These are phyloP conservation scores for Brasenia schreberi DNA, from an alignment of 164 flowering plant species.

Conservation along the genomic window DNA sequence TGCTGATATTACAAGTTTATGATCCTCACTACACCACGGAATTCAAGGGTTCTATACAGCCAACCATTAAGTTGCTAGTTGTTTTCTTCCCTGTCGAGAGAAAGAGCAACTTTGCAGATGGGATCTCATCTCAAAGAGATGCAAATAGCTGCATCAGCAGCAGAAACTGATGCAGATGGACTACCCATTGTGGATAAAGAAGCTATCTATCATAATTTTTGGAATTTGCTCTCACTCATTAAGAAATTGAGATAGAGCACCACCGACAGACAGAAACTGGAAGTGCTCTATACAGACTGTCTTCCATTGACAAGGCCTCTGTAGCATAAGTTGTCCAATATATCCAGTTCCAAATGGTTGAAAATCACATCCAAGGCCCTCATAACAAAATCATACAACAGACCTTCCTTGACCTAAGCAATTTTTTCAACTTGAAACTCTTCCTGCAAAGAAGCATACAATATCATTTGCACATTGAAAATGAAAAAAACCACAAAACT, in stretches of 20 bases:
- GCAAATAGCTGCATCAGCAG: constrained; percentile 65
- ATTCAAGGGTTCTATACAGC: background rate
- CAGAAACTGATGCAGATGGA: constrained; percentile 58
- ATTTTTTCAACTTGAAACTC: constrained; percentile 34
- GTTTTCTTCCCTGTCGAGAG: constrained; percentile 8
- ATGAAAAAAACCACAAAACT: background rate
- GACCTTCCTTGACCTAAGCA: constrained; percentile 58
- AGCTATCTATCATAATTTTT: constrained; percentile 41
- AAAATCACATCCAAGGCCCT: background rate
- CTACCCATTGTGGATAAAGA: constrained; percentile 44
- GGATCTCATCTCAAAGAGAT: constrained; percentile 53
- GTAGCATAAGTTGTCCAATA: too few species aligned
- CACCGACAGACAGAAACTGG: constrained; percentile 77
- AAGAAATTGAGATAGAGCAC: too few species aligned
- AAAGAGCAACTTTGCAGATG: constrained; percentile 45
- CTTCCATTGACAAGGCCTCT: constrained; percentile 41
- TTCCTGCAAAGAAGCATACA: constrained; percentile 21
- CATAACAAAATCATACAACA: constrained; percentile 49
- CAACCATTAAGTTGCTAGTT: background rate
- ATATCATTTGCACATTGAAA: too few species aligned
- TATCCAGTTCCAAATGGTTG: too few species aligned
- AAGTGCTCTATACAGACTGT: constrained; percentile 31
- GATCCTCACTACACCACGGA: too few species aligned
- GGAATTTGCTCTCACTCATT: too few species aligned
- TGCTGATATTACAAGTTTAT: too few species aligned